phyloP scores from a whole-genome alignment of 2,329 filamentous ascomycete species.

The Alternaria sp. region DNA sequence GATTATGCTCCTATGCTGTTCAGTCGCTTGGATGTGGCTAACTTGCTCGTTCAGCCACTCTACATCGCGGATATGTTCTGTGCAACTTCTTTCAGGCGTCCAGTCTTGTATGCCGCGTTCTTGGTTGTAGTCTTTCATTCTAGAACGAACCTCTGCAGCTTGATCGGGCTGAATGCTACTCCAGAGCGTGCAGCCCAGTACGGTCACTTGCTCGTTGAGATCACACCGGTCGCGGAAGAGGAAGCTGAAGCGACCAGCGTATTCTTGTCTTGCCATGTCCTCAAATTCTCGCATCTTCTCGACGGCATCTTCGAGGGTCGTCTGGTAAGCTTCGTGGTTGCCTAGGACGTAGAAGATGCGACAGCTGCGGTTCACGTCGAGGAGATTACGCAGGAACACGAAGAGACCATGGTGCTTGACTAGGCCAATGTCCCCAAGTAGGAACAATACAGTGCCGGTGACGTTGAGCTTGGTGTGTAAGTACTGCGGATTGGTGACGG shows the following conservation, averaged over 20 bases:
- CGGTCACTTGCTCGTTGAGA: neutral
- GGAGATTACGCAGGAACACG: neutral
- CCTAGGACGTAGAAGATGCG: neutral
- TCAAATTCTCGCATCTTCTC: neutral
- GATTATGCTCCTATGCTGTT: conserved; percentile 37
- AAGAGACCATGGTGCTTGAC: neutral
- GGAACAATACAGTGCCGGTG: neutral
- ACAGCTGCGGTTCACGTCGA: neutral
- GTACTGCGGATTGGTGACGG: neutral
- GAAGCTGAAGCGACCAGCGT: neutral
- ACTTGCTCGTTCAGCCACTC: conserved; percentile 54
- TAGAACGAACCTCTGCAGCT: conserved; percentile 8
- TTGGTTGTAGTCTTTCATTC: neutral
- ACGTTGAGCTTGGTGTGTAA: neutral
- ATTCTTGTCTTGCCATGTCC: neutral
- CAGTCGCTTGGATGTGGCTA: conserved; percentile 21
- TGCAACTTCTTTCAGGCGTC: conserved; percentile 49
- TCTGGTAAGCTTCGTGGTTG: neutral
- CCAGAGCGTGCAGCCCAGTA: neutral
- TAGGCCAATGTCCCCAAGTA: neutral
- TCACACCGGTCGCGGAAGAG: neutral
- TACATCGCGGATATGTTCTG: conserved; percentile 51
- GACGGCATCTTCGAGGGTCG: neutral
- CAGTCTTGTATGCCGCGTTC: conserved; percentile 14
- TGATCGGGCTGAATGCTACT: neutral